Percentiles rank a stretch among this genome's conserved stretches.
These are phyloP conservation scores for Lipomyces yamanashiensis DNA, from an alignment of 805 yeast species.

Conservation along the genomic window DNA sequence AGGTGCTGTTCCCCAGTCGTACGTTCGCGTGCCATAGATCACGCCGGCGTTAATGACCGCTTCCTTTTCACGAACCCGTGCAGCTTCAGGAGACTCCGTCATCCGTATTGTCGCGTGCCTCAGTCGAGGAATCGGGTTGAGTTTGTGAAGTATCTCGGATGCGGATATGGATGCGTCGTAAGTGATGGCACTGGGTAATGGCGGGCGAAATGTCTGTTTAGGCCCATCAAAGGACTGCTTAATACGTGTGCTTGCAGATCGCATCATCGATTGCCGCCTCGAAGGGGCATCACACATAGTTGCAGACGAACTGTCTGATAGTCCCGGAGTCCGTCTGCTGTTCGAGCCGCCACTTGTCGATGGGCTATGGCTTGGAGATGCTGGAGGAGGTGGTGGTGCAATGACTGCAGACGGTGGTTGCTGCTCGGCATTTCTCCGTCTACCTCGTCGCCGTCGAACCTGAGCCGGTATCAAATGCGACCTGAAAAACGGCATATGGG, in stretches of 20 bases:
- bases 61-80: slow-evolving; percentile 15
- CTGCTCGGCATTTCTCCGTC: not conserved
- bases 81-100: slow-evolving; percentile 18
- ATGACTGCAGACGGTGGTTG: not conserved
- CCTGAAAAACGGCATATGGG: slow-evolving; percentile 1
- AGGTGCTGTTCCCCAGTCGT: slow-evolving; percentile 52
- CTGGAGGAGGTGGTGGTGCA: not conserved
- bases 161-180: slow-evolving; percentile 2
- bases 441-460: not conserved
- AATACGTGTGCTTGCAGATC: slow-evolving; percentile 1
- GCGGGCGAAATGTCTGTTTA: not conserved
- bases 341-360: slow-evolving; percentile 1
- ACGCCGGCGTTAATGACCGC: slow-evolving; percentile 37
- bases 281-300: not conserved
- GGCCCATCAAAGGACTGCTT: not conserved
- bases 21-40: slow-evolving; percentile 55
- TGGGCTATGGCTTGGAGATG: not conserved
- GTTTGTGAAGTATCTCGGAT: slow-evolving; percentile 3
- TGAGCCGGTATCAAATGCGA: slow-evolving; percentile 1
- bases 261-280: not conserved
- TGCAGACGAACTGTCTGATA: not conserved
- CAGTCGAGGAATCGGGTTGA: slow-evolving; percentile 15
- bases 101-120: slow-evolving; percentile 13
- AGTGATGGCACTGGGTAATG: not conserved
- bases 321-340: not conserved